These are phyloP conservation scores for Fusarium pininemorale DNA, from an alignment of 2,329 filamentous ascomycete species.

Conservation along the genomic window DNA sequence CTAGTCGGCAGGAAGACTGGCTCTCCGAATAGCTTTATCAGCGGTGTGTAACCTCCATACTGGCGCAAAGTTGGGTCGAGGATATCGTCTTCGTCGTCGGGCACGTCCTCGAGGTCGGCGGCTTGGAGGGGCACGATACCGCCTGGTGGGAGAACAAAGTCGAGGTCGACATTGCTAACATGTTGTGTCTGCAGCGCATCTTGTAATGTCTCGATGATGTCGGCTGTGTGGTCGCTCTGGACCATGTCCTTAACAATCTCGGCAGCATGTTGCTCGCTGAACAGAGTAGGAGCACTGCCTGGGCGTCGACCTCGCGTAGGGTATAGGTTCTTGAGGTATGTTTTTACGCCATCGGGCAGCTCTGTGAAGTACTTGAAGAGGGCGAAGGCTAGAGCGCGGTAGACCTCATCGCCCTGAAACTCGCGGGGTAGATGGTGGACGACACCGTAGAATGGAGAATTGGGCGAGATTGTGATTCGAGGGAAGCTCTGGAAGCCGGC, in stretches of 20 bases:
- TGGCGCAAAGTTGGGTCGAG: conserved; percentile 71
- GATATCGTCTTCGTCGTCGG: conserved; percentile 72
- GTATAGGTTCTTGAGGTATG: conserved; percentile 69
- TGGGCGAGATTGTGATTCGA: conserved; percentile 91
- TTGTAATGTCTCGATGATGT: conserved; percentile 77
- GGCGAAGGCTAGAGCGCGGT: conserved; percentile 89
- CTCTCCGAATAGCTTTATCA: conserved; percentile 84
- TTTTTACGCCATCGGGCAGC: conserved; percentile 79
- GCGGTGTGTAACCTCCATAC: conserved; percentile 79
- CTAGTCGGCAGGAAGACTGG: conserved; percentile 88
- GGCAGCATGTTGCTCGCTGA: conserved; percentile 91
- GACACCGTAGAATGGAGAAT: conserved; percentile 88
- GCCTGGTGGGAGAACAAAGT: conserved; percentile 83
- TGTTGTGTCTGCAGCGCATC: conserved; percentile 82
- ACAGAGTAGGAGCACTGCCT: conserved; percentile 74
- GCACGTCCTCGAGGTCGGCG: conserved; percentile 67
- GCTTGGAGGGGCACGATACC: conserved; percentile 73
- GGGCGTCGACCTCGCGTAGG: conserved; percentile 66
- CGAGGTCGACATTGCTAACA: conserved; percentile 85
- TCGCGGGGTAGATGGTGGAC: conserved; percentile 91
- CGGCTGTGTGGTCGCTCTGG: conserved; percentile 78
- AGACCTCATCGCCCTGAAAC: conserved; percentile 94
- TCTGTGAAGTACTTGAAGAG: conserved; percentile 95
- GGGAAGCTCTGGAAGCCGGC: conserved; percentile 91
- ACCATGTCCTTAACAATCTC: conserved; percentile 87